phyloP scores from a whole-genome alignment of 2,329 filamentous ascomycete genomes.

The Apiospora kogelbergensis region DNA sequence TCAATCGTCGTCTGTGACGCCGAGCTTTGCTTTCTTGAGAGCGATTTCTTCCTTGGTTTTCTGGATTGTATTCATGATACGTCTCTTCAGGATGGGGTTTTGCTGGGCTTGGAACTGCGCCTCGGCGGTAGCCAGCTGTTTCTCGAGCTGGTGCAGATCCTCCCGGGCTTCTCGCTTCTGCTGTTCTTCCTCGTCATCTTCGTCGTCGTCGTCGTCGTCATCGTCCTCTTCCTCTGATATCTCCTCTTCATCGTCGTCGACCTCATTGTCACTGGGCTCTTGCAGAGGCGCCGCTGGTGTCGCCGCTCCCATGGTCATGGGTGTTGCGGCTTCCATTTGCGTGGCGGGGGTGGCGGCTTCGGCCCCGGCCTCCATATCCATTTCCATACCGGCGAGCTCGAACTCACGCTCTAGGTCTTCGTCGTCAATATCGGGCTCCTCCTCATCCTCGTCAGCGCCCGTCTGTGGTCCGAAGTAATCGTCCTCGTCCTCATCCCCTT shows the following conservation, averaged over 20 bases:
- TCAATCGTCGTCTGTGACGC: conserved; percentile 28
- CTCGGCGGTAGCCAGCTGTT: conserved; percentile 53
- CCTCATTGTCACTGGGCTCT: conserved; percentile 36
- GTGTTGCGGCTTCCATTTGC: conserved; percentile 44
- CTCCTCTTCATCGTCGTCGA: conserved; percentile 43
- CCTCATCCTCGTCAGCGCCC: conserved; percentile 40
- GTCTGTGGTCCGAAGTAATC: conserved; percentile 39
- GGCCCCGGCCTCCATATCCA: conserved; percentile 21
- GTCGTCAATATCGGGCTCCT: conserved; percentile 36
- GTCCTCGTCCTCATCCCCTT: conserved; percentile 57
- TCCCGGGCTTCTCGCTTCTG: conserved; percentile 51
- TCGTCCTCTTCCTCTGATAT: conserved; percentile 50
- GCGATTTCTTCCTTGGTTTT: conserved; percentile 41
- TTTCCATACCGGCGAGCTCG: conserved; percentile 27
- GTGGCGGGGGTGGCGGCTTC: conserved; percentile 38
- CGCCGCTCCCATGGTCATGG: conserved; percentile 42
- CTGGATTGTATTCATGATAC: conserved; percentile 50
- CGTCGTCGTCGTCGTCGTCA: conserved; percentile 53
- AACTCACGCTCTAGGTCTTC: conserved; percentile 54
- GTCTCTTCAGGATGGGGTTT: conserved; percentile 49
- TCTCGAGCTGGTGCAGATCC: conserved; percentile 53
- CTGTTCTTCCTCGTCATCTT: conserved; percentile 54
- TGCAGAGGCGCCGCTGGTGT: conserved; percentile 45
- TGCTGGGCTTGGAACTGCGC: conserved; percentile 42
- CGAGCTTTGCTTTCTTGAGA: conserved; percentile 33